Evolutionary conservation across 164 flowering plant species (phyloP).

Genomic region (Aristolochia contorta): DNA sequence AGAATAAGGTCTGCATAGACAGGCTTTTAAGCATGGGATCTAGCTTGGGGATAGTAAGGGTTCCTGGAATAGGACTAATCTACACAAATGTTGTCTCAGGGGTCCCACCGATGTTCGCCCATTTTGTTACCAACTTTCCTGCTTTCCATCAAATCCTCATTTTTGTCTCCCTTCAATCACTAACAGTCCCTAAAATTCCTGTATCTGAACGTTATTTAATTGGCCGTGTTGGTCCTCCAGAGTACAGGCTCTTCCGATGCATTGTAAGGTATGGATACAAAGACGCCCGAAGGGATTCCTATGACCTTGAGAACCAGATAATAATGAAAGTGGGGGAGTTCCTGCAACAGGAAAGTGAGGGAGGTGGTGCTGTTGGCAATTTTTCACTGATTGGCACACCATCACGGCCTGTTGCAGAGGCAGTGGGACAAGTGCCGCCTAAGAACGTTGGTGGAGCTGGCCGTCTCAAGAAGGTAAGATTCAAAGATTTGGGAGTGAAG

Average conservation of each 20-base stretch:
- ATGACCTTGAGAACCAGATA: conserved; percentile 29
- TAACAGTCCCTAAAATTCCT: conserved; percentile 32
- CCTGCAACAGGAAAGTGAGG: conserved; percentile 13
- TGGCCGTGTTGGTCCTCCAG: conserved; percentile 34
- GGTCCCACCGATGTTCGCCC: conserved; percentile 44
- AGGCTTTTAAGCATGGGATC: conserved; percentile 29
- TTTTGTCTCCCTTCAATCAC: conserved; percentile 27
- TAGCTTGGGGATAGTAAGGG: conserved; percentile 25
- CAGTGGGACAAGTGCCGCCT: conserved; percentile 1
- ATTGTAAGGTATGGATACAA: conserved; percentile 35
- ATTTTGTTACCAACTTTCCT: conserved; percentile 46
- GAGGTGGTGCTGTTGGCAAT: conserved; percentile 6
- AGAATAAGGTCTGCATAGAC: conserved; percentile 35
- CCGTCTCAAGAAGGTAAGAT: conserved; percentile 19
- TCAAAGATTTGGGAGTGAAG: conserved; percentile 14
- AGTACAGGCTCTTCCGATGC: conserved; percentile 24
- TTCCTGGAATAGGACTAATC: conserved; percentile 42
- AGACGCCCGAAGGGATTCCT: conserved; percentile 24
- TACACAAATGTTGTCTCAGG: conserved; percentile 33
- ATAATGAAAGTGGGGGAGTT: conserved; percentile 28
- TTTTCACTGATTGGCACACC: conserved; percentile 6
- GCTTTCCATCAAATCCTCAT: conserved; percentile 44
- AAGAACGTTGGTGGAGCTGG: conserved; percentile 4
- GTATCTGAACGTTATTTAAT: conserved; percentile 26
- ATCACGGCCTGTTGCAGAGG: conserved; percentile 5